Conservation (phyloP, 306 rosid species). For the Alnus rubra region DNA sequence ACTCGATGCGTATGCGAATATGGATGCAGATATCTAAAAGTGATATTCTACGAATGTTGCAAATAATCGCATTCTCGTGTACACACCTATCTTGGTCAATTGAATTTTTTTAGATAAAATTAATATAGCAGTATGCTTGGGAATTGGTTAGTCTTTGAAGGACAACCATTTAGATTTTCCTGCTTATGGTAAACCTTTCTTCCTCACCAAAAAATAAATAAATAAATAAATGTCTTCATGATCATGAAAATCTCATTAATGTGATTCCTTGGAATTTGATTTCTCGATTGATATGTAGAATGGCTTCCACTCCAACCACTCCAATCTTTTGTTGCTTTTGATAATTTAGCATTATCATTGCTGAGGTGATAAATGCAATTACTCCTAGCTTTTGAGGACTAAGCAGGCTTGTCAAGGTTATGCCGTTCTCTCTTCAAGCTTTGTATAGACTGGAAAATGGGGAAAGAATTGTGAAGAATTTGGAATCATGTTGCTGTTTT, state of each 20-base stretch:
- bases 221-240: not conserved
- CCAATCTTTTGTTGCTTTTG: not conserved
- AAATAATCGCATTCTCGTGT: no score
- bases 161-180: not conserved
- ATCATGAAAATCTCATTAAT: not conserved
- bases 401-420: no score
- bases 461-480: not conserved
- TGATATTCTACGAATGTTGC: no score
- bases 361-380: no score
- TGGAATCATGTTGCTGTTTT: no score
- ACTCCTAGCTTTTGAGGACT: no score
- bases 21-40: no score
- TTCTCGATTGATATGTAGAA: not conserved
- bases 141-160: not conserved
- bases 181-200: not conserved
- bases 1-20: no score
- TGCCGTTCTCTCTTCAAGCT: no score
- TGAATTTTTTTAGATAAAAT: not conserved
- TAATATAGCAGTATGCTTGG: not conserved
- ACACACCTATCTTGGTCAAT: not conserved
- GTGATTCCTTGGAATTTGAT: not conserved
- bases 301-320: not conserved
- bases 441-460: not conserved
- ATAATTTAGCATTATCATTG: no score
- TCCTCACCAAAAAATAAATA: no score